Percentiles rank a stretch among this genome's conserved stretches.
Evolutionary conservation across 140 eudicot species (phyloP).

Genomic region (Cichorium intybus): DNA sequence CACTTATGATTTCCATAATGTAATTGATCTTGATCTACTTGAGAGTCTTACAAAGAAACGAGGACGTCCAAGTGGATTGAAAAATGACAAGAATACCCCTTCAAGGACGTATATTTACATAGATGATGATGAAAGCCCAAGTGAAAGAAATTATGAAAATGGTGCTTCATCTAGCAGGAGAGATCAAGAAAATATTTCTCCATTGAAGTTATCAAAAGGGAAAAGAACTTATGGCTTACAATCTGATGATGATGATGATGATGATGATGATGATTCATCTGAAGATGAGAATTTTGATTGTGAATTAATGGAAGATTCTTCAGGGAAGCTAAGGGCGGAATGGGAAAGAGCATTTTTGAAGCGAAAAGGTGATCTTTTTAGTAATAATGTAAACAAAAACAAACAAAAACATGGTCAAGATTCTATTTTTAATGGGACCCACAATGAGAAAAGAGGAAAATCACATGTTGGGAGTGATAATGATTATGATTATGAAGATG

Average conservation of each 20-base stretch:
- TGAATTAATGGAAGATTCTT: conserved; percentile 69
- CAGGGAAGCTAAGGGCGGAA: conserved; percentile 51
- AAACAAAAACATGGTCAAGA: conserved; percentile 12
- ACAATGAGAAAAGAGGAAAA: conserved; percentile 11
- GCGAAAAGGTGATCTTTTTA: conserved; percentile 34
- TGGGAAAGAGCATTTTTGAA: conserved; percentile 78
- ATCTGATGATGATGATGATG: conserved; percentile 37
- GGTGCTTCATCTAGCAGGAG: conserved; percentile 50
- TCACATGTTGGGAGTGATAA: not conserved
- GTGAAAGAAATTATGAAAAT: conserved; percentile 22
- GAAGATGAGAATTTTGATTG: conserved; percentile 59
- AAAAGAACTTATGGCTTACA: conserved; percentile 61
- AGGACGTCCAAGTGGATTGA: conserved; percentile 20
- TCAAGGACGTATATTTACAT: conserved; percentile 53
- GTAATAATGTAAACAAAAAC: conserved; percentile 4
- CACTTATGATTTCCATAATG: conserved; percentile 44
- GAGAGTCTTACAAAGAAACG: conserved; percentile 35
- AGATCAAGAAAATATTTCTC: conserved; percentile 38
- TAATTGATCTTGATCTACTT: conserved; percentile 56
- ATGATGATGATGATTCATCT: conserved; percentile 35
- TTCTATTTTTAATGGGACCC: conserved; percentile 16
- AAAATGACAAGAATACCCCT: conserved; percentile 22
- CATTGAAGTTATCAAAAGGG: conserved; percentile 67
- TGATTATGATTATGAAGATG: not conserved
- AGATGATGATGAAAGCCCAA: conserved; percentile 68